Evolutionary conservation across 2,329 filamentous ascomycete genomes (phyloP), one percentile per base, ranked within the genome.

Genomic region (Mollisia scopiformis): DNA sequence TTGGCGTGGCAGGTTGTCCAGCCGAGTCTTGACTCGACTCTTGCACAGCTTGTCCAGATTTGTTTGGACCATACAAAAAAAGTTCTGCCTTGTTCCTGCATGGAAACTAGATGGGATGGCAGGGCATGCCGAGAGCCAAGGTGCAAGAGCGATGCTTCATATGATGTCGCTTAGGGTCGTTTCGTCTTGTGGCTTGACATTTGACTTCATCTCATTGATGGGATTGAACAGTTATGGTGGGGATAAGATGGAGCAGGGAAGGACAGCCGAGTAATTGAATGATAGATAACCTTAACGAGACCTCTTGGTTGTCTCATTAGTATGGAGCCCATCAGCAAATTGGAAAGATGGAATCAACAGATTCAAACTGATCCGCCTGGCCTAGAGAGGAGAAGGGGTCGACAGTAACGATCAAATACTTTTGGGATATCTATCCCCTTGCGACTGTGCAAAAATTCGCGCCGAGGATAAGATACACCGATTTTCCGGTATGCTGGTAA

Each of bases 121-220:
- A 49, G 46, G 46, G 46, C 23, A 16, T 28, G 27, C 23, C 46
- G 46, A 49, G 46, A 30, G 50, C 55, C 55, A 58, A 59, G 59
- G 57, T 62, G 58, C 57, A 50, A 52, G 53, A 59, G 51, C 31
- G 55, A 55, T 64, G 62, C 62, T 64, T 64, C 62, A 64, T n/a
- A n/a, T n/a, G 27, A 50, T 62, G 25, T 60, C 61, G 61, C 57
- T 63, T 60, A 43, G 39, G 16, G 27, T 19, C 21, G 62, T 64
- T 59, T 64, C 53, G 59, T 64, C 59, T 61, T 49, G 41, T 51
- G 30, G 31, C 19, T 7, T 27, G n/a, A 13, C 21, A 23, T 7
- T 10, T 54, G 39, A 47, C 43, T 51, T 56, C 60, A 62, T 59
- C 59, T 58, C 31, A 62, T 43, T 37, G 30, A 62, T 58, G 41